Conservation (phyloP, 2,329 filamentous ascomycete genomes). For the Hymenoscyphus infarciens region DNA sequence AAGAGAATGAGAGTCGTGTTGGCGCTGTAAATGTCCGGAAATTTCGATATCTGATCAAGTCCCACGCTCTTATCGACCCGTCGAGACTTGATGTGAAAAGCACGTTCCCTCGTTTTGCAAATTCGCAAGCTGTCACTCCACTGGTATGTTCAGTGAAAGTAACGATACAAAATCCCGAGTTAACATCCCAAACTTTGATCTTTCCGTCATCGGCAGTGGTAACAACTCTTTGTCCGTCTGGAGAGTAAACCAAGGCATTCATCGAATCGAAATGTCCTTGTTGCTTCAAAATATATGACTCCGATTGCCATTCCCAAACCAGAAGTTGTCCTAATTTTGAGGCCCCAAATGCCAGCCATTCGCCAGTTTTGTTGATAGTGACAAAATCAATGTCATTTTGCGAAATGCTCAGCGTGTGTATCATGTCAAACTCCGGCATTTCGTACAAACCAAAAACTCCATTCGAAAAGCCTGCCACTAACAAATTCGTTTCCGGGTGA, state of each 20-base stretch:
- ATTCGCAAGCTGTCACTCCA: slow-evolving; percentile 90
- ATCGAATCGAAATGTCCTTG: slow-evolving; percentile 96
- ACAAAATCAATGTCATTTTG: slow-evolving; percentile 96
- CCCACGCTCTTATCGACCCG: slow-evolving; percentile 92
- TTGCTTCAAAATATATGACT: slow-evolving; percentile 97
- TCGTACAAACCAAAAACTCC: slow-evolving; percentile 93
- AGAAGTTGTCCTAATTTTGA: slow-evolving; percentile 93
- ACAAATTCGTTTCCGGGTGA: slow-evolving; percentile 79
- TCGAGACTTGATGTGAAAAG: slow-evolving; percentile 94
- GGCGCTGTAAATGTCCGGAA: slow-evolving; percentile 97
- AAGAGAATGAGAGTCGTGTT: slow-evolving; percentile 86
- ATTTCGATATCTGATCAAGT: slow-evolving; percentile 91
- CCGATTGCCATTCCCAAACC: slow-evolving; percentile 99
- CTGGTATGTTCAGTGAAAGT: slow-evolving; percentile 97
- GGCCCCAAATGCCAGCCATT: slow-evolving; percentile 96
- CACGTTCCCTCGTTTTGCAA: slow-evolving; percentile 91
- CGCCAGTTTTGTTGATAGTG: slow-evolving; percentile 87
- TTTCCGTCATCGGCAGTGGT: slow-evolving; percentile 96
- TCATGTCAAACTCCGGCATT: slow-evolving; percentile 91
- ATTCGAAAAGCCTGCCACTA: slow-evolving; percentile 96
- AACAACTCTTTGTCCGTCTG: slow-evolving; percentile 87
- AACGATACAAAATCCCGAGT: slow-evolving; percentile 95
- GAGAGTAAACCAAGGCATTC: slow-evolving; percentile 89
- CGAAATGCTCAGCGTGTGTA: slow-evolving; percentile 89
- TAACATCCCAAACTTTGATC: slow-evolving; percentile 97